phyloP scores from a whole-genome alignment of 2,329 filamentous ascomycete genomes.

The Paraphaeosphaeria sporulosa region DNA sequence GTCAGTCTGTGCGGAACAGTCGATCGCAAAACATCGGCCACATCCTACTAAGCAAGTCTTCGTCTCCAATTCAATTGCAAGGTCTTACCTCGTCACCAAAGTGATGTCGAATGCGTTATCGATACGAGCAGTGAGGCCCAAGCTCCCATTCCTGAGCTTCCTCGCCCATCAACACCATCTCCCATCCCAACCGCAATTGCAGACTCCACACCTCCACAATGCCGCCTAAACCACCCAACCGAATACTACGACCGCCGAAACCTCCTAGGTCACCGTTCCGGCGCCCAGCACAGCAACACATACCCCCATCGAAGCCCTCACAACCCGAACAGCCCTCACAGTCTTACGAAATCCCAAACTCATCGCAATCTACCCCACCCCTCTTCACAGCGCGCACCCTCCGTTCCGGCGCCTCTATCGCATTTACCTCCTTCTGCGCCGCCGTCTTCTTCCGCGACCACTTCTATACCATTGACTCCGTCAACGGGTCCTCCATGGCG shows the following conservation, averaged over 20 bases:
- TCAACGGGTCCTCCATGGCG: slow-evolving; percentile 54
- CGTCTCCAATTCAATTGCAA: too few relatives aligned
- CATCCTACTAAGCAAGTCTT: too few relatives aligned
- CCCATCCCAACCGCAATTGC: background rate
- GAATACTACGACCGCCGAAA: slow-evolving; percentile 16
- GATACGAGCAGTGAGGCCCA: background rate
- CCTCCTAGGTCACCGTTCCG: slow-evolving; percentile 12
- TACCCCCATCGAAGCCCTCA: slow-evolving; percentile 14
- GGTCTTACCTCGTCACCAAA: too few relatives aligned
- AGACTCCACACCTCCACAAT: slow-evolving; percentile 16
- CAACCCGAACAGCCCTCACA: slow-evolving; percentile 1
- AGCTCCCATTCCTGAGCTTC: background rate
- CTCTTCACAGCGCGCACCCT: slow-evolving; percentile 17
- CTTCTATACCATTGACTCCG: slow-evolving; percentile 45
- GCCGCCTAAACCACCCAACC: slow-evolving; percentile 36
- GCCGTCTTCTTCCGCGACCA: slow-evolving; percentile 51
- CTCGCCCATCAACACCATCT: background rate
- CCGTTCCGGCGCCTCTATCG: slow-evolving; percentile 22
- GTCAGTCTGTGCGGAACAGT: too few relatives aligned
- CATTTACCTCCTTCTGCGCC: slow-evolving; percentile 23
- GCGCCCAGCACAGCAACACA: slow-evolving; percentile 10
- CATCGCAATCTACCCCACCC: background rate
- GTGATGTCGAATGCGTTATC: background rate
- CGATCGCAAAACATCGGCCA: too few relatives aligned
- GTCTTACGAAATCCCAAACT: background rate